Evolutionary conservation across 306 rosid species (phyloP).

Genomic region (Erythrophleum fordii): DNA sequence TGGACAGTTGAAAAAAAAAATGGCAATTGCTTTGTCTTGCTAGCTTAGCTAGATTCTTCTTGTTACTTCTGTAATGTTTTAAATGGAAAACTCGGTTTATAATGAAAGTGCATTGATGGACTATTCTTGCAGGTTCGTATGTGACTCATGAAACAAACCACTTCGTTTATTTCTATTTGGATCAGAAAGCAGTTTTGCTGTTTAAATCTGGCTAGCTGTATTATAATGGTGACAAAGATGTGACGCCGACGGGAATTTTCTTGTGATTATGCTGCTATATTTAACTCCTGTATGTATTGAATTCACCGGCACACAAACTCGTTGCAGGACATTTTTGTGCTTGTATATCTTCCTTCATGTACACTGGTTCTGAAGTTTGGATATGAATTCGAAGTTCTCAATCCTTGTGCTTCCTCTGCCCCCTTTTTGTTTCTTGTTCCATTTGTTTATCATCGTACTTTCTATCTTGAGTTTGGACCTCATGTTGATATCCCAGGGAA

Average conservation of each 20-base stretch:
- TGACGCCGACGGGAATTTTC: slow-evolving; percentile 35
- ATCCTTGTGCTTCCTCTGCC: slow-evolving; percentile 6
- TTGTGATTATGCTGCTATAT: slow-evolving; percentile 52
- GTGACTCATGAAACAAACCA: slow-evolving; percentile 99
- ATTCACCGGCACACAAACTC: slow-evolving; percentile 45
- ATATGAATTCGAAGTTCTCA: slow-evolving; percentile 39
- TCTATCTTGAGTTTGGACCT: neutral
- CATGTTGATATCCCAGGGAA: neutral
- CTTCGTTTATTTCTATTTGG: slow-evolving; percentile 97
- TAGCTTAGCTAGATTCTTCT: slow-evolving; percentile 17
- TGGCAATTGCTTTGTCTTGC: slow-evolving; percentile 30
- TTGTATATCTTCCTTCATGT: slow-evolving; percentile 61
- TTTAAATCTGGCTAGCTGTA: slow-evolving; percentile 81
- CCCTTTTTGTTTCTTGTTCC: neutral
- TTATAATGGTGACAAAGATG: slow-evolving; percentile 38
- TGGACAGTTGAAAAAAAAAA: slow-evolving; percentile 7
- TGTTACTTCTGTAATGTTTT: slow-evolving; percentile 3
- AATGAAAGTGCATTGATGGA: slow-evolving; percentile 22
- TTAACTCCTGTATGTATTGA: slow-evolving; percentile 68
- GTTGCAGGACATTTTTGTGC: slow-evolving; percentile 60
- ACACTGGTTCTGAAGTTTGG: slow-evolving; percentile 50
- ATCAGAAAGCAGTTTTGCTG: slow-evolving; percentile 93
- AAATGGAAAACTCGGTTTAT: slow-evolving; percentile 8
- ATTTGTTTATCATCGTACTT: neutral
- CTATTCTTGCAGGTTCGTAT: slow-evolving; percentile 76